Percentiles rank a stretch among this genome's conserved stretches.
Conservation (phyloP, 2,329 filamentous ascomycete species). For the Cadophora sp. region DNA sequence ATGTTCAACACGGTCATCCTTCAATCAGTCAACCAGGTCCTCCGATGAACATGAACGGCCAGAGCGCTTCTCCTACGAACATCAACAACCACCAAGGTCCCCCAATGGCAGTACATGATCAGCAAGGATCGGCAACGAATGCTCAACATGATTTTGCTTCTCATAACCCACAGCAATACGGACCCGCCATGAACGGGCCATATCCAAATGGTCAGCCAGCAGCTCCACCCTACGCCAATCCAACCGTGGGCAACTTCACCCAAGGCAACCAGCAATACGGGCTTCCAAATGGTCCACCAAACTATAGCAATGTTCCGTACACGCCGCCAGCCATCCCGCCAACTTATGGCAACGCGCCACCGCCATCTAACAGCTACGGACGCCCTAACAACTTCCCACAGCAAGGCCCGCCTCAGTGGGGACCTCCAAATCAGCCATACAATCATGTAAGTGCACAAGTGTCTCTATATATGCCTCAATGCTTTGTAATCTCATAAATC, state of each 20-base stretch:
- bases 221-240: not conserved
- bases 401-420: conserved; percentile 26
- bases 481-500: too few species aligned
- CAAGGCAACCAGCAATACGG: conserved; percentile 14
- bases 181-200: conserved; percentile 19
- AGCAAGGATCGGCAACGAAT: conserved; percentile 20
- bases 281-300: conserved; percentile 12
- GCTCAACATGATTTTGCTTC: not conserved
- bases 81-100: not conserved
- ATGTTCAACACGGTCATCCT: not conserved
- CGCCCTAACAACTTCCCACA: conserved; percentile 10
- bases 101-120: not conserved
- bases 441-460: not conserved
- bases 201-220: conserved; percentile 16
- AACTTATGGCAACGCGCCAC: conserved; percentile 16
- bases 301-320: conserved; percentile 11
- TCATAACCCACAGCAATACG: conserved; percentile 23
- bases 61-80: conserved; percentile 17
- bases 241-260: not conserved
- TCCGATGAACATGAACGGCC: conserved; percentile 5
- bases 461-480: not conserved
- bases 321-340: conserved; percentile 10
- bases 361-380: conserved; percentile 15
- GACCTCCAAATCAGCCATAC: conserved; percentile 20
- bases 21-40: conserved; percentile 9